Evolutionary conservation across 164 flowering plant species (phyloP).

Genomic region (Brasenia schreberi): DNA sequence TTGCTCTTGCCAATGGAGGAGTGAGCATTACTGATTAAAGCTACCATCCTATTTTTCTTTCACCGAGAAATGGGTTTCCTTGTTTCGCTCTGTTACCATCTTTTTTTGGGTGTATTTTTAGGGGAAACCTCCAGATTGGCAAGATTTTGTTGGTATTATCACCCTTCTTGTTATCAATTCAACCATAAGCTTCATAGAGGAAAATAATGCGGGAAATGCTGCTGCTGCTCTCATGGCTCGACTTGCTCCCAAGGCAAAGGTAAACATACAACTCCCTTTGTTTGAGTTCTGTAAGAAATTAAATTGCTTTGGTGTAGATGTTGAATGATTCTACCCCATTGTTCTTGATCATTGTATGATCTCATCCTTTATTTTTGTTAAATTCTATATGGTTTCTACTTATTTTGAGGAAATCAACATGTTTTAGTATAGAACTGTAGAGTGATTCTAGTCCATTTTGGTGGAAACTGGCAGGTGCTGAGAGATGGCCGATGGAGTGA

Average conservation of each 20-base stretch:
- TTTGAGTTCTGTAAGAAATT: background rate
- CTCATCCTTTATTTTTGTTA: background rate
- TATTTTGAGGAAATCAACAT: no score
- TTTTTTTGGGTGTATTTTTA: constrained; percentile 13
- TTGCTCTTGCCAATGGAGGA: constrained; percentile 91
- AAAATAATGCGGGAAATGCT: constrained; percentile 93
- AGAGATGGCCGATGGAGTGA: constrained; percentile 82
- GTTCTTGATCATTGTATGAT: background rate
- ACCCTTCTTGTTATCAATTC: constrained; percentile 71
- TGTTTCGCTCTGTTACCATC: background rate
- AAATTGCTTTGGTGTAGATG: no score
- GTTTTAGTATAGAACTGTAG: no score
- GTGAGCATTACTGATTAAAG: constrained; percentile 21
- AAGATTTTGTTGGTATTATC: constrained; percentile 84
- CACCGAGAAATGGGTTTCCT: background rate
- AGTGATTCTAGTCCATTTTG: no score
- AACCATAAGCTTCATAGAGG: constrained; percentile 85
- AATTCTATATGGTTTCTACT: background rate
- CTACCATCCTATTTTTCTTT: background rate
- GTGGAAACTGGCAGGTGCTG: constrained; percentile 34
- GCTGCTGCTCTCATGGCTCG: constrained; percentile 95
- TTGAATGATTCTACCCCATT: no score
- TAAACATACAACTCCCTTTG: constrained; percentile 7
- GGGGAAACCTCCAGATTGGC: constrained; percentile 93
- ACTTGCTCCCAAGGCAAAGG: constrained; percentile 89